Evolutionary conservation across 2,329 filamentous ascomycete species (phyloP).

Genomic region (Mycosphaerella sp.): DNA sequence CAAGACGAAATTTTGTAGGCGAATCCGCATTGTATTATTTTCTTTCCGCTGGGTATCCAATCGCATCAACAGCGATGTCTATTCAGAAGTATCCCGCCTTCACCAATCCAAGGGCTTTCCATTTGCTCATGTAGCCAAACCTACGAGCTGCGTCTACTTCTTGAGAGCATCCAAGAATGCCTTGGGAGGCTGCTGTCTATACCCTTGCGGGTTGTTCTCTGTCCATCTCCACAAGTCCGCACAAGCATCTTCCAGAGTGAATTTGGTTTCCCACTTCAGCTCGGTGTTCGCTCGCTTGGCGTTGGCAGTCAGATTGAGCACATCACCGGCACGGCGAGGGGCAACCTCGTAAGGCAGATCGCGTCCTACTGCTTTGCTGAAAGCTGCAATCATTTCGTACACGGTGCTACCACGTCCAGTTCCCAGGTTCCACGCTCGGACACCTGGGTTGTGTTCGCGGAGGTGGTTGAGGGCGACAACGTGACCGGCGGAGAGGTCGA

Average conservation of each 20-base stretch:
- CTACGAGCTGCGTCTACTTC: slow-evolving; percentile 21
- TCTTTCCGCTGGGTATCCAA: slow-evolving; percentile 6
- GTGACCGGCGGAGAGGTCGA: slow-evolving; percentile 82
- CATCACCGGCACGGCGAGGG: slow-evolving; percentile 75
- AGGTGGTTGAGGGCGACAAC: slow-evolving; percentile 86
- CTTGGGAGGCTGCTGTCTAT: slow-evolving; percentile 82
- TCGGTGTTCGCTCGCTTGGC: slow-evolving; percentile 80
- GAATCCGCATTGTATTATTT: not conserved
- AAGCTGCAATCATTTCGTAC: slow-evolving; percentile 95
- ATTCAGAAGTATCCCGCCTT: not conserved
- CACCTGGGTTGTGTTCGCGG: slow-evolving; percentile 73
- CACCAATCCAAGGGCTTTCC: not conserved
- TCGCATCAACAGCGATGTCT: slow-evolving; percentile 5
- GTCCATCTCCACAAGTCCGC: slow-evolving; percentile 96
- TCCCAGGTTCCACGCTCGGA: slow-evolving; percentile 94
- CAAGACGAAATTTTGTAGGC: too few relatives aligned
- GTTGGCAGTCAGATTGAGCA: slow-evolving; percentile 91
- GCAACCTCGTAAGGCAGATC: slow-evolving; percentile 83
- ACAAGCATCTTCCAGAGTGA: slow-evolving; percentile 87
- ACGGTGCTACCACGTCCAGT: slow-evolving; percentile 93
- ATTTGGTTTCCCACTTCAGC: slow-evolving; percentile 84
- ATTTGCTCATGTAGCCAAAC: not conserved
- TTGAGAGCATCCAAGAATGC: slow-evolving; percentile 59
- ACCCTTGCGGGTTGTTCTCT: slow-evolving; percentile 91
- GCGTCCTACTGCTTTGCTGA: slow-evolving; percentile 77